Percentiles rank a stretch among this genome's conserved stretches.
phyloP scores from a whole-genome alignment of 2,329 filamentous ascomycete genomes.

The Acrocalymma vagum region DNA sequence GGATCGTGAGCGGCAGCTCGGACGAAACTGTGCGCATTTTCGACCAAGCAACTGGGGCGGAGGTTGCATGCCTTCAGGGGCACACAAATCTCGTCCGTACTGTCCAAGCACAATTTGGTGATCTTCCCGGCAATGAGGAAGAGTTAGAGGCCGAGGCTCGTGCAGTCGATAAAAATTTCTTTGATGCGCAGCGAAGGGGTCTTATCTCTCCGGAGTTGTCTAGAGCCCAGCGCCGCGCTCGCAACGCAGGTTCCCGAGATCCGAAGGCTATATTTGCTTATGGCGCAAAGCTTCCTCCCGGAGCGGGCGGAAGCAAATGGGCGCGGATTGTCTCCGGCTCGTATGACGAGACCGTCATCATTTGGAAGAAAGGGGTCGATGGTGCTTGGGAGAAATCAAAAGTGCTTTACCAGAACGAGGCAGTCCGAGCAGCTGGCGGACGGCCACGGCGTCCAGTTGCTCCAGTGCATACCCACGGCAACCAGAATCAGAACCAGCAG shows the following conservation, averaged over 20 bases:
- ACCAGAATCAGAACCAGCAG: conserved; percentile 25
- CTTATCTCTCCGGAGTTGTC: conserved; percentile 43
- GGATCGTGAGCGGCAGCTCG: conserved; percentile 95
- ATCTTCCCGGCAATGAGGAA: conserved; percentile 80
- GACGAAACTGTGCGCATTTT: conserved; percentile 97
- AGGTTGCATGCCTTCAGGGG: conserved; percentile 85
- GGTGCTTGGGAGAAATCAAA: conserved; percentile 85
- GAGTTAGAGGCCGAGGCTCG: conserved; percentile 78
- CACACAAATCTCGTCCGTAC: conserved; percentile 90
- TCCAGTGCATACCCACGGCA: conserved; percentile 24
- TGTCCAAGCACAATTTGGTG: conserved; percentile 93
- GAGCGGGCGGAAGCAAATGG: conserved; percentile 87
- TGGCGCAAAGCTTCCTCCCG: conserved; percentile 87
- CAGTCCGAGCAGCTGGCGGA: conserved; percentile 58
- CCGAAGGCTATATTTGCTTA: conserved; percentile 80
- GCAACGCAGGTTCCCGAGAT: conserved; percentile 76
- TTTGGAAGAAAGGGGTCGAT: conserved; percentile 88
- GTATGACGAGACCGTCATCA: conserved; percentile 94
- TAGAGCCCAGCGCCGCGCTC: conserved; percentile 43
- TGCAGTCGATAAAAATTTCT: conserved; percentile 77
- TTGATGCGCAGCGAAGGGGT: conserved; percentile 63
- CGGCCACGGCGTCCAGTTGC: conserved; percentile 39
- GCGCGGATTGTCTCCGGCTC: conserved; percentile 96
- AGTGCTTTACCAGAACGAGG: conserved; percentile 77
- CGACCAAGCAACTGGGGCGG: conserved; percentile 82